Percentiles rank a stretch among this genome's conserved stretches.
phyloP scores from a whole-genome alignment of 352 stramenopile genomes.

The Peronosclerospora sorghi region DNA sequence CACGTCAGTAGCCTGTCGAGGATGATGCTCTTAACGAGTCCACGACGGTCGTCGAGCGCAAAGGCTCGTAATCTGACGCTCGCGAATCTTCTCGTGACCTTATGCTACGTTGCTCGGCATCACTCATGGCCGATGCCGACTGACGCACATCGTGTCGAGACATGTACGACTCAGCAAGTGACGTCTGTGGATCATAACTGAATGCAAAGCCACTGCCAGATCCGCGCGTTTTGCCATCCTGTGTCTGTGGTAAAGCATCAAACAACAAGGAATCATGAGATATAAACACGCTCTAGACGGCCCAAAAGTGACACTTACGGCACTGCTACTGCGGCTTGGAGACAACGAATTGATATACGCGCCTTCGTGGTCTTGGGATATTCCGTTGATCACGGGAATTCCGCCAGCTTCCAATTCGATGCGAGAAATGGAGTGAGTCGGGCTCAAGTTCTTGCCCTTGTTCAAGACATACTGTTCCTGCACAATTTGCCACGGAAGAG shows the following conservation, averaged over 20 bases:
- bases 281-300: no score
- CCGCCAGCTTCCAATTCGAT: constrained; percentile 49
- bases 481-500: constrained; percentile 68
- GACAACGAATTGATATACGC: constrained; percentile 38
- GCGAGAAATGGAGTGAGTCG: constrained; percentile 12
- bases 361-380: constrained; percentile 18
- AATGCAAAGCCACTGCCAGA: constrained; percentile 75
- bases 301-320: constrained; percentile 9
- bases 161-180: constrained; percentile 73
- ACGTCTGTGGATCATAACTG: constrained; percentile 73
- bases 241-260: no score
- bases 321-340: constrained; percentile 14
- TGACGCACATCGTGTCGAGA: constrained; percentile 50
- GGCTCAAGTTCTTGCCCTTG: constrained; percentile 21
- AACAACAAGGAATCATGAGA: no score
- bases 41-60: constrained; percentile 15
- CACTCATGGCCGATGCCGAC: constrained; percentile 40
- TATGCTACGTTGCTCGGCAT: constrained; percentile 48
- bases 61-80: constrained; percentile 44
- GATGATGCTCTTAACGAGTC: constrained; percentile 28
- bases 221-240: constrained; percentile 37
- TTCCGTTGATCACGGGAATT: no score
- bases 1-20: constrained; percentile 22
- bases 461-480: constrained; percentile 60
- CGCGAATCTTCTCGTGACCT: constrained; percentile 69